Percentiles rank a stretch among this genome's conserved stretches.
These are phyloP conservation scores for Zoysia pacifica DNA, from an alignment of 176 grass and related monocot species.

Conservation along the genomic window DNA sequence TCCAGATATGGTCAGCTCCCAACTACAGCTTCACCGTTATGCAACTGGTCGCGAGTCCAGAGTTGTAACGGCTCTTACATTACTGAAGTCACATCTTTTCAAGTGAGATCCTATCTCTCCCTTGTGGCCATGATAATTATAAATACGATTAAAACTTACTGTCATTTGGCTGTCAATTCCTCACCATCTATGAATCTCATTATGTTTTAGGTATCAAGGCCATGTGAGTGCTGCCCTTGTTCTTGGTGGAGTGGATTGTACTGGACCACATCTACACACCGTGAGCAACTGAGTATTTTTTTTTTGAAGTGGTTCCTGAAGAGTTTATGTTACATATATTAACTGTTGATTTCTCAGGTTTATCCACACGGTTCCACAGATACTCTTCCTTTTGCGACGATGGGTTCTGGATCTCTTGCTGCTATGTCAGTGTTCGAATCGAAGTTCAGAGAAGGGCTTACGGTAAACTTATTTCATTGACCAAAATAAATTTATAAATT, in stretches of 20 bases:
- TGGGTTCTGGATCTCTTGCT: constrained; percentile 72
- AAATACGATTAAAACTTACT: neutral
- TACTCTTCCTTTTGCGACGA: constrained; percentile 74
- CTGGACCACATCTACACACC: constrained; percentile 82
- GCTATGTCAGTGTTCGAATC: constrained; percentile 73
- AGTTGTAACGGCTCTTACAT: constrained; percentile 83
- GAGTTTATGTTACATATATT: constrained; percentile 2
- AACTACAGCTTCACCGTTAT: constrained; percentile 91
- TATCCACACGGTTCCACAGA: constrained; percentile 72
- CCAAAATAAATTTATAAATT: neutral
- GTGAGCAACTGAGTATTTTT: constrained; percentile 53
- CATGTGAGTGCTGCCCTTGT: constrained; percentile 79
- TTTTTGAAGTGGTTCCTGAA: neutral
- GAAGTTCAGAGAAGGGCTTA: constrained; percentile 69
- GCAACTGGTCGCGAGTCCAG: constrained; percentile 90
- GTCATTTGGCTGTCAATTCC: neutral
- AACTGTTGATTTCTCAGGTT: constrained; percentile 42
- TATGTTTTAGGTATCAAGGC: constrained; percentile 62
- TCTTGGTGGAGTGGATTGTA: constrained; percentile 82
- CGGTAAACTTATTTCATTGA: constrained; percentile 34
- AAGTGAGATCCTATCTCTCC: constrained; percentile 43
- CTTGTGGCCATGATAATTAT: neutral
- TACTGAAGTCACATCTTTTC: constrained; percentile 93
- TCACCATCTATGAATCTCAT: too few relatives aligned
- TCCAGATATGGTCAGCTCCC: constrained; percentile 95